These are phyloP conservation scores for Rhizodiscina lignyota DNA, from an alignment of 495 filamentous ascomycete genomes.

Conservation along the genomic window DNA sequence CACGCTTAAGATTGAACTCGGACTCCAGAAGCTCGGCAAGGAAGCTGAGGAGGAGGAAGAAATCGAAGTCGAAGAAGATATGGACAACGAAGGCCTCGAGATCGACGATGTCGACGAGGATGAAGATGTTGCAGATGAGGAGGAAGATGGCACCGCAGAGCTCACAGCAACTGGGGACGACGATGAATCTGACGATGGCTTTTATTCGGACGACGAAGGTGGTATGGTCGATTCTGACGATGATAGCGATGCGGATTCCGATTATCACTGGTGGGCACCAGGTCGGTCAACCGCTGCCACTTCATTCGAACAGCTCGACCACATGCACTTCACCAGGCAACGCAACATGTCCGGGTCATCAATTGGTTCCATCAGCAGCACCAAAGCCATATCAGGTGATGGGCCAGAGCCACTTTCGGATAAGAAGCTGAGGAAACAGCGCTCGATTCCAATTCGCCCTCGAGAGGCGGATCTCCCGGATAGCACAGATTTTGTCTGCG, in stretches of 20 bases:
- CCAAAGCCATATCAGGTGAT: too few species aligned
- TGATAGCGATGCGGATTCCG: constrained; percentile 55
- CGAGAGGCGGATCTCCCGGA: constrained; percentile 77
- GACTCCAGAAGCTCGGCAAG: constrained; percentile 70
- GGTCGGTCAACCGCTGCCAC: constrained; percentile 39
- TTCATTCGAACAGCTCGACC: constrained; percentile 32
- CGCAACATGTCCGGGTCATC: constrained; percentile 45
- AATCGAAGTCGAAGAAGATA: constrained; percentile 19
- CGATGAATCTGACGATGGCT: constrained; percentile 51
- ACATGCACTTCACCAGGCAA: constrained; percentile 27
- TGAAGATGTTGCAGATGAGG: constrained; percentile 38
- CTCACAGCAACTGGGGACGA: constrained; percentile 31
- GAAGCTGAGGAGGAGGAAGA: constrained; percentile 69
- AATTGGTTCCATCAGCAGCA: constrained; percentile 39
- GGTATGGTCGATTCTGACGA: constrained; percentile 86
- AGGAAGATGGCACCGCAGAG: constrained; percentile 32
- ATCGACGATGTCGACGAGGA: constrained; percentile 30
- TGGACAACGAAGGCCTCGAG: constrained; percentile 23
- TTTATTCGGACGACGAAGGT: constrained; percentile 86
- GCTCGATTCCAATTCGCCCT: constrained; percentile 44
- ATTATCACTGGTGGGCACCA: constrained; percentile 66
- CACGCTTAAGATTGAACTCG: constrained; percentile 77
- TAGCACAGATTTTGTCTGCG: constrained; percentile 95
- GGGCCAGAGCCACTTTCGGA: constrained; percentile 19
- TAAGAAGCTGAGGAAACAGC: constrained; percentile 16